Evolutionary conservation across 1,284 basidiomycete genomes (phyloP).

Genomic region (Cryptococcus neoformans): DNA sequence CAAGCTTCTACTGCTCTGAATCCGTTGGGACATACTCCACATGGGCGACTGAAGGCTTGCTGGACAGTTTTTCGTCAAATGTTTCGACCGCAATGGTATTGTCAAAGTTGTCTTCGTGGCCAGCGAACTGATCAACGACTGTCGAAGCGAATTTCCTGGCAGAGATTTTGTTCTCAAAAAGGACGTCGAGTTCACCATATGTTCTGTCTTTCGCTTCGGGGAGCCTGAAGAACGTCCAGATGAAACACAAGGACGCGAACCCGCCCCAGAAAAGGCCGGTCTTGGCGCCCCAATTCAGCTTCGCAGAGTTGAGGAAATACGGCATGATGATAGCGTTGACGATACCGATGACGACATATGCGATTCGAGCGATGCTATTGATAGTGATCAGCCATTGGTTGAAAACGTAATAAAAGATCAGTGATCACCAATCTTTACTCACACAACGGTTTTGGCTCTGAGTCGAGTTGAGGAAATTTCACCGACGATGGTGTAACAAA

Average conservation of each 20-base stretch:
- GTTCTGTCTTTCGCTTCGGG: conserved; percentile 44
- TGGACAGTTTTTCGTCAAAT: too few relatives aligned
- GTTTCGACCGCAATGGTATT: too few relatives aligned
- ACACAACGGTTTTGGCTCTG: conserved; percentile 20
- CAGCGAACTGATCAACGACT: conserved; percentile 10
- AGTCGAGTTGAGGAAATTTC: too few relatives aligned
- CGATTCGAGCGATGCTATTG: conserved; percentile 33
- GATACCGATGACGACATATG: conserved; percentile 48
- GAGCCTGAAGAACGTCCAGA: conserved; percentile 33
- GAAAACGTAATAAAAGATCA: not conserved
- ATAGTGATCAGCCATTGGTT: conserved; percentile 31
- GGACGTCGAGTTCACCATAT: conserved; percentile 31
- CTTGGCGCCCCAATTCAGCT: conserved; percentile 26
- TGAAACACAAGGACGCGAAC: conserved; percentile 13
- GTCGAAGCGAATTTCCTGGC: conserved; percentile 24
- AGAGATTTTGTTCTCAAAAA: conserved; percentile 22
- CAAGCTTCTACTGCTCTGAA: too few relatives aligned
- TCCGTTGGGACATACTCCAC: too few relatives aligned
- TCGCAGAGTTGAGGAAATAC: conserved; percentile 18
- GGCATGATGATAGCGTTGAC: conserved; percentile 17
- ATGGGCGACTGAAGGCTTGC: too few relatives aligned
- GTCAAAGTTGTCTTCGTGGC: not conserved
- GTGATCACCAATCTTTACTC: too few relatives aligned
- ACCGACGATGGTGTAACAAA: too few relatives aligned
- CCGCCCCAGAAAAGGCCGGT: conserved; percentile 30